Evolutionary conservation across 2,329 filamentous ascomycete genomes (phyloP).

Genomic region (Ustilaginoidea virens): DNA sequence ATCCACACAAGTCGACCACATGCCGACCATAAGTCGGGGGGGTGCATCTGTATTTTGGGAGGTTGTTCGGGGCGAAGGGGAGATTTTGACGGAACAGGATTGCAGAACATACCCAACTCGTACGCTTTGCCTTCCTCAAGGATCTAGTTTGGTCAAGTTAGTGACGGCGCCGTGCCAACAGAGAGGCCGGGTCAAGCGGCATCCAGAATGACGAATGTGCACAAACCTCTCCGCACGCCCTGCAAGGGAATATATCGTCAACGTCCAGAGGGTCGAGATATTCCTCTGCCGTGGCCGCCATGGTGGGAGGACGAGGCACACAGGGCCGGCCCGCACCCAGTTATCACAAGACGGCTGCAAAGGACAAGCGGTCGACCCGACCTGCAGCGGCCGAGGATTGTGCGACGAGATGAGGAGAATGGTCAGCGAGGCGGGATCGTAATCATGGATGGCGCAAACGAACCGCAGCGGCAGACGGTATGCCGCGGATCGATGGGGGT

Average conservation of each 20-base stretch:
- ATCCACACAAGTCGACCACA: too few species aligned
- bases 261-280: conserved; percentile 56
- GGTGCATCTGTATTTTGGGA: background rate
- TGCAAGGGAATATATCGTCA: conserved; percentile 79
- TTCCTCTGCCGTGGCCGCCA: conserved; percentile 39
- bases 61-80: background rate
- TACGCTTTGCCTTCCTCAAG: conserved; percentile 98
- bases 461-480: too few species aligned
- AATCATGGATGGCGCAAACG: too few species aligned
- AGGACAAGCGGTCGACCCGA: too few species aligned
- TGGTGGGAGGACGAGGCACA: conserved; percentile 12
- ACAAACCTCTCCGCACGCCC: conserved; percentile 75
- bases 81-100: background rate
- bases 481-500: too few species aligned
- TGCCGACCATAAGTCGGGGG: background rate
- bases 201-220: background rate
- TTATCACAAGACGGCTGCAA: too few species aligned
- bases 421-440: too few species aligned
- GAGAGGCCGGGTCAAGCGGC: background rate
- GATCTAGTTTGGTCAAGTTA: conserved; percentile 41
- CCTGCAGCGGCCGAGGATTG: too few species aligned
- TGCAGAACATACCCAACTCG: conserved; percentile 61
- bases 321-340: background rate
- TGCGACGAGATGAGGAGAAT: too few species aligned
- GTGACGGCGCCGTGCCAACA: conserved; percentile 1